Percentiles rank a stretch among this genome's conserved stretches.
These are phyloP conservation scores for Phytophthora crassamura DNA, from an alignment of 352 stramenopile genomes.

Conservation along the genomic window DNA sequence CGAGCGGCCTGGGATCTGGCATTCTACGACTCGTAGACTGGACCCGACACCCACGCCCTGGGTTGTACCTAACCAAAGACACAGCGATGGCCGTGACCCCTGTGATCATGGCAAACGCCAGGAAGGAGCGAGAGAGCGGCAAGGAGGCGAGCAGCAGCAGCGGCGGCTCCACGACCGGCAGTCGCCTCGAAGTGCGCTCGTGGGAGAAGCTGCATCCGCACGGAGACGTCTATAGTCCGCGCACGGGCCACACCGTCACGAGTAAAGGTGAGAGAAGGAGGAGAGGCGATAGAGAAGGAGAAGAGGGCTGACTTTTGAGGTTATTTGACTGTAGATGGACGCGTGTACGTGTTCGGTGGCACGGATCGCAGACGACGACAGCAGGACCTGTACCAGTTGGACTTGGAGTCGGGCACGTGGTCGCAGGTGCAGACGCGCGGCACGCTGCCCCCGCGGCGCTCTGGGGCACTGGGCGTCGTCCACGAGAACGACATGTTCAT, in stretches of 20 bases:
- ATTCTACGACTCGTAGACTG: constrained; percentile 49
- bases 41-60: constrained; percentile 29
- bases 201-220: constrained; percentile 81
- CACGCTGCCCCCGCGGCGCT: constrained; percentile 69
- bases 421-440: constrained; percentile 76
- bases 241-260: constrained; percentile 87
- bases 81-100: constrained; percentile 32
- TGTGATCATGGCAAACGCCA: constrained; percentile 7
- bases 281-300: not conserved
- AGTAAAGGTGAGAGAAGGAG: constrained; percentile 56
- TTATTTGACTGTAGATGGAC: constrained; percentile 48
- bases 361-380: constrained; percentile 81
- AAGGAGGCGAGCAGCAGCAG: constrained; percentile 3
- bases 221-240: constrained; percentile 83
- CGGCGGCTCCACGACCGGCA: constrained; percentile 18
- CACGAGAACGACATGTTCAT: constrained; percentile 89
- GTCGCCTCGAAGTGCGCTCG: constrained; percentile 68
- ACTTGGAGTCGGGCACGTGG: constrained; percentile 71
- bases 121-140: constrained; percentile 11
- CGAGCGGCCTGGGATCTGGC: constrained; percentile 23
- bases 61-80: constrained; percentile 26
- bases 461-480: constrained; percentile 80
- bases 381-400: constrained; percentile 88
- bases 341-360: constrained; percentile 87
- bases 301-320: constrained; percentile 4